A percentile compares a stretch with the other conserved stretches of the same genome.
Evolutionary conservation across 225 moss, liverwort and hornwort genomes (phyloP).

Genomic region (Bryoerythrophyllum caledonicum): DNA sequence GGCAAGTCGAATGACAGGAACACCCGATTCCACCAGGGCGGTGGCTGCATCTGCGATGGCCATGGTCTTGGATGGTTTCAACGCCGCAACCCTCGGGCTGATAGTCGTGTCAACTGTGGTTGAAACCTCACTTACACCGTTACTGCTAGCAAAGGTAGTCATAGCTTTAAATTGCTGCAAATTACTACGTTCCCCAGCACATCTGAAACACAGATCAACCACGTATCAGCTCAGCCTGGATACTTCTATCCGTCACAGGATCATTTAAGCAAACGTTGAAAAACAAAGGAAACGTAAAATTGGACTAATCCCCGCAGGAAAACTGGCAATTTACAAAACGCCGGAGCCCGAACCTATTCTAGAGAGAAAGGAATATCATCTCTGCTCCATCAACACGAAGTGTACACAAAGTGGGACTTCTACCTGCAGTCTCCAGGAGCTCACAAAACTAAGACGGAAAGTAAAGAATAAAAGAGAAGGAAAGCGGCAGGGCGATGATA

Average conservation of each 20-base stretch:
- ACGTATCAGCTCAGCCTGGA: conserved; percentile 11
- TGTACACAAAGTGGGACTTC: background rate
- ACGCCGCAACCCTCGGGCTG: conserved; percentile 81
- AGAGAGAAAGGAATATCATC: background rate
- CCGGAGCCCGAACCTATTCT: background rate
- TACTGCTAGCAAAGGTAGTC: conserved; percentile 40
- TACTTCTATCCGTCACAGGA: background rate
- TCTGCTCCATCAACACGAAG: background rate
- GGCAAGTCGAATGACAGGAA: conserved; percentile 94
- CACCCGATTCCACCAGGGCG: conserved; percentile 84
- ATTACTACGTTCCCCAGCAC: conserved; percentile 17
- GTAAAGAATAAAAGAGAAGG: background rate
- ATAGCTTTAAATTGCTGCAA: conserved; percentile 37
- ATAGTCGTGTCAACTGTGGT: conserved; percentile 61
- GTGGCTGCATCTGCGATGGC: conserved; percentile 89
- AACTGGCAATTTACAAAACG: background rate
- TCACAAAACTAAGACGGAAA: background rate
- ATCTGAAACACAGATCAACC: conserved; percentile 30
- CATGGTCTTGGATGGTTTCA: conserved; percentile 99
- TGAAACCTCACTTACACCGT: conserved; percentile 40
- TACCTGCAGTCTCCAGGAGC: background rate
- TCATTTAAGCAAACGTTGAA: background rate
- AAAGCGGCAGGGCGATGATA: conserved; percentile 16
- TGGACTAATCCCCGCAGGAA: background rate
- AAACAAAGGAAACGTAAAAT: background rate